phyloP scores from a whole-genome alignment of 257 asterid genomes.

The Solanum paucissectum region DNA sequence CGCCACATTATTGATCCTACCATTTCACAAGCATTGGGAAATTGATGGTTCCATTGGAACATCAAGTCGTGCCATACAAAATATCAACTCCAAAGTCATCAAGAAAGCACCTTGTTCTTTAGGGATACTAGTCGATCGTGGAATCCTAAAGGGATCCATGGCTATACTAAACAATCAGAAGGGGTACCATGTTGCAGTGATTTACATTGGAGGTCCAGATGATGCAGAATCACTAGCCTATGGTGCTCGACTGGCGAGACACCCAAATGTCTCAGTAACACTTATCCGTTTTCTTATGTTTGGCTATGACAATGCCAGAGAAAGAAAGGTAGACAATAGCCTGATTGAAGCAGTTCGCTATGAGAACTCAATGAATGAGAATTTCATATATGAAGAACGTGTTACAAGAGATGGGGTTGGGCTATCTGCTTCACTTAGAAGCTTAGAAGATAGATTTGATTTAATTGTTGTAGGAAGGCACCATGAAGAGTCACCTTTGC shows the following conservation, averaged over 20 bases:
- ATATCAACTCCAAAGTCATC: slow-evolving; percentile 41
- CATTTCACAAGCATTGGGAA: slow-evolving; percentile 73
- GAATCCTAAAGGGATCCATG: slow-evolving; percentile 30
- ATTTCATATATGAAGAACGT: slow-evolving; percentile 53
- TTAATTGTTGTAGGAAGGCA: slow-evolving; percentile 50
- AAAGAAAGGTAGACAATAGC: slow-evolving; percentile 42
- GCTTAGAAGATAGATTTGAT: slow-evolving; percentile 32
- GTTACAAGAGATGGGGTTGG: slow-evolving; percentile 69
- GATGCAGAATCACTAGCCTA: slow-evolving; percentile 69
- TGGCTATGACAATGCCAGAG: slow-evolving; percentile 49
- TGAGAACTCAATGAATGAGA: slow-evolving; percentile 36
- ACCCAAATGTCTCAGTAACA: slow-evolving; percentile 40
- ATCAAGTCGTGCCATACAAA: slow-evolving; percentile 31
- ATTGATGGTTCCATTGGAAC: slow-evolving; percentile 63
- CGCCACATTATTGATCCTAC: slow-evolving; percentile 47
- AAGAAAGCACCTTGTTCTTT: slow-evolving; percentile 65
- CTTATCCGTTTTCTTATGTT: slow-evolving; percentile 50
- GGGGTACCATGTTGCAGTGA: slow-evolving; percentile 37
- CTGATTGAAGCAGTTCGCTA: slow-evolving; percentile 54
- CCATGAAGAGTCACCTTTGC: slow-evolving; percentile 49
- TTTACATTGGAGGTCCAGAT: slow-evolving; percentile 69
- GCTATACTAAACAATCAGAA: slow-evolving; percentile 38
- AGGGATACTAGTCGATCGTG: slow-evolving; percentile 58
- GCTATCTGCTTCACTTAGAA: slow-evolving; percentile 36
- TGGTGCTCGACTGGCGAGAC: slow-evolving; percentile 55